phyloP scores from a whole-genome alignment of 495 filamentous ascomycete genomes.

The Trichocladium uniseriatum region DNA sequence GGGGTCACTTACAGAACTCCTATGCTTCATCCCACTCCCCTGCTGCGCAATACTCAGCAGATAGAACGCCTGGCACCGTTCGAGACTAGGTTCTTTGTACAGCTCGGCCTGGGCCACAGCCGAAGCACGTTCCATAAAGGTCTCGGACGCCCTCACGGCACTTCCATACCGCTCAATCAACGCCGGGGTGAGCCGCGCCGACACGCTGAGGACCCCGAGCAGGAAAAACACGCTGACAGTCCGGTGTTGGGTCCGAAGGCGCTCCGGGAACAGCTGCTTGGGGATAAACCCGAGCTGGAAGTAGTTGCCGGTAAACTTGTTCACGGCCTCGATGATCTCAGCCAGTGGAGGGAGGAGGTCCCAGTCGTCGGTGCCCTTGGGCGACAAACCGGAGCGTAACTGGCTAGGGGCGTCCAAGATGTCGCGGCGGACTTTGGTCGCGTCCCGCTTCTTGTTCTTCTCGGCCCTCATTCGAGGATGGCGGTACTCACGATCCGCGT shows the following conservation, averaged over 20 bases:
- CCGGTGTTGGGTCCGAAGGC: conserved; percentile 30
- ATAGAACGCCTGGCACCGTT: conserved; percentile 44
- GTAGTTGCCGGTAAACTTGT: conserved; percentile 38
- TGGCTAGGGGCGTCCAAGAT: conserved; percentile 20
- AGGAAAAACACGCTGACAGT: conserved; percentile 41
- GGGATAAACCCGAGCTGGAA: conserved; percentile 46
- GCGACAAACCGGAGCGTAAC: conserved; percentile 10
- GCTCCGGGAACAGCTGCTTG: conserved; percentile 38
- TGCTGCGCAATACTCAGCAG: conserved; percentile 44
- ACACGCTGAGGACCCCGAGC: conserved; percentile 39
- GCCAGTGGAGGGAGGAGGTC: conserved; percentile 35
- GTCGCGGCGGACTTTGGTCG: conserved; percentile 30
- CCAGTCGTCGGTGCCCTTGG: conserved; percentile 32
- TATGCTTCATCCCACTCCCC: conserved; percentile 38
- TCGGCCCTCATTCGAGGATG: conserved; percentile 38
- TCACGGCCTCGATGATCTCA: conserved; percentile 35
- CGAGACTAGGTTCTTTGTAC: conserved; percentile 40
- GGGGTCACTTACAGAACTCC: conserved; percentile 33
- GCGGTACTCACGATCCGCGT: conserved; percentile 38
- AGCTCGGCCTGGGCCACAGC: conserved; percentile 37
- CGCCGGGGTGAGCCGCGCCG: conserved; percentile 38
- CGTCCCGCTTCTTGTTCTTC: conserved; percentile 30
- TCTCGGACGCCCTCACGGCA: conserved; percentile 35
- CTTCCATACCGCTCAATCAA: conserved; percentile 36
- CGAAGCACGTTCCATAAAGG: conserved; percentile 41